Evolutionary conservation across 768 basidiomycete species (phyloP), one percentile per base, ranked within the genome.

Genomic region (Hygrophoropsis aurantiaca): DNA sequence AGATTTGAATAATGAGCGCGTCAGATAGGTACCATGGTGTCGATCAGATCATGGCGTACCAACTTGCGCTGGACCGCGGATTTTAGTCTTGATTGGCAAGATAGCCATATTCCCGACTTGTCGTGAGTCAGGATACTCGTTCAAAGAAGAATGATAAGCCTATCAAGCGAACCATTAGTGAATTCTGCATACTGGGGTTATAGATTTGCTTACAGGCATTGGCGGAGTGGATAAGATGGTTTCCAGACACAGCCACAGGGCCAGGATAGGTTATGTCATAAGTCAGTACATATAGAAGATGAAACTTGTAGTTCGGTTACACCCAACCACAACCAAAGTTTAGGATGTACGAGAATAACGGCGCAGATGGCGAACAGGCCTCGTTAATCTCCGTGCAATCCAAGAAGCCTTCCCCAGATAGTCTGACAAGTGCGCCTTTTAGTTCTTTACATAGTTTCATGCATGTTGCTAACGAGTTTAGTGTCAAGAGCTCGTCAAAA

Each of bases 81-180:
- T 81, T 67, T 80, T 87, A 44, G 93, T 93, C 67, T 82, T 87
- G 70, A 99, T 90, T 25, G 97, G 94, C 51, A 98, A 75, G 59
- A 98, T 72, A 44, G 85, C 78, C 66, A 93, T 80, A 66, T 97
- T 98, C 42, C 97, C 97, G 43, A 94, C 85, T 61, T 85, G 84
- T 49, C 87, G 79, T 18, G 81, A 77, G 63, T 95, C 89, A 26
- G 80, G 77, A 35, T 84, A 81, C 51, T 93, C 91, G 69, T 97
- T 97, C 66, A 94, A 82, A 4, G 90, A 73, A 3, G 97, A 97
- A 68, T 99, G 95, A 64, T 99, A 99, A 18, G 95, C 95, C 97
- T 98, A 42, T n/a, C 6, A 15, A 25, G 50, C 13, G 16, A 5
- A 15, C 21, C 46, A 11, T 44, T 24, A 47, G 40, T 25, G 18